Percentiles rank a stretch among this genome's conserved stretches.
These are phyloP conservation scores for Fusarium compactum DNA, from an alignment of 2,329 filamentous ascomycete species.

Conservation along the genomic window DNA sequence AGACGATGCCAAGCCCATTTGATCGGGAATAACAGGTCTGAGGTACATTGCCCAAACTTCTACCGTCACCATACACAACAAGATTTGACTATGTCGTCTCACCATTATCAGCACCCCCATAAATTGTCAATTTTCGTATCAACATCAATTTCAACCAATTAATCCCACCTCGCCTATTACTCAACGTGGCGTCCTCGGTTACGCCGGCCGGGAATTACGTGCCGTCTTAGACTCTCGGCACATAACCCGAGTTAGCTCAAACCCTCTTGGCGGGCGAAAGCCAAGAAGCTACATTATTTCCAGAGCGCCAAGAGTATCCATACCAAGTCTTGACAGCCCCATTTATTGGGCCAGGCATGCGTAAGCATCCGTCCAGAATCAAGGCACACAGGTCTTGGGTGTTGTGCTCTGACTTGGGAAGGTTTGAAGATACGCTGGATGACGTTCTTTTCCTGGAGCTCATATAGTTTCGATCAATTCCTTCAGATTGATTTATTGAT, in stretches of 20 bases:
- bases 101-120: too few species aligned
- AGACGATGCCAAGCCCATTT: too few species aligned
- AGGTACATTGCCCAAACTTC: fast-evolving
- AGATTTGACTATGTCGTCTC: too few species aligned
- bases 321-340: neutral
- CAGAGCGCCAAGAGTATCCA: neutral
- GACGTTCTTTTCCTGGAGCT: neutral
- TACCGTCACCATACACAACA: too few species aligned
- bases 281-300: neutral
- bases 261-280: neutral
- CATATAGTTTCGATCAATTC: neutral
- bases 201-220: slow-evolving; percentile 28
- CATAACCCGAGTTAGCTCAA: slow-evolving; percentile 5
- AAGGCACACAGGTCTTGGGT: slow-evolving; percentile 1
- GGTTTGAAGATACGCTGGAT: neutral
- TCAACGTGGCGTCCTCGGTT: neutral
- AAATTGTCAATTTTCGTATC: neutral
- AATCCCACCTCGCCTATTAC: neutral
- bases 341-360: neutral
- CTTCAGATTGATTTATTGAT: fast-evolving
- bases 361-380: neutral
- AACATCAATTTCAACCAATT: neutral
- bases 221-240: slow-evolving; percentile 21
- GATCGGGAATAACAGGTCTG: too few species aligned
- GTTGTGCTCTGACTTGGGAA: neutral